phyloP scores from a whole-genome alignment of 257 asterid genomes.

The Petrea volubilis region DNA sequence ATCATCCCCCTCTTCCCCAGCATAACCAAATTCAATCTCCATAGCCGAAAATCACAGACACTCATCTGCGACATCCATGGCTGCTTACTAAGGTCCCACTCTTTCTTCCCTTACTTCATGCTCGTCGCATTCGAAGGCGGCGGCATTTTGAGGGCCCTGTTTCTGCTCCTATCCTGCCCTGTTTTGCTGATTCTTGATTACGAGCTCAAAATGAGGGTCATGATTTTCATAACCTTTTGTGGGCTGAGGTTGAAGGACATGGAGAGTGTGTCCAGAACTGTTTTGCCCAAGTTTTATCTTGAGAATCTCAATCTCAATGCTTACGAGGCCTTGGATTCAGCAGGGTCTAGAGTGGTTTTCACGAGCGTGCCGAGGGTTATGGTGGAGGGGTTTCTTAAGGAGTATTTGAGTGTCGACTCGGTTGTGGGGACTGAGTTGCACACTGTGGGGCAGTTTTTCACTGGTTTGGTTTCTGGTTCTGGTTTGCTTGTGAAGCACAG shows the following conservation, averaged over 20 bases:
- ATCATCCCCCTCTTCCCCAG: conserved; percentile 35
- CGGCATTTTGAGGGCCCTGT: conserved; percentile 61
- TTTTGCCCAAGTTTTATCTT: conserved; percentile 79
- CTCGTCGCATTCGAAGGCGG: conserved; percentile 94
- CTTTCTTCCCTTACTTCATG: conserved; percentile 94
- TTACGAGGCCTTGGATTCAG: conserved; percentile 48
- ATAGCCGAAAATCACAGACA: conserved; percentile 41
- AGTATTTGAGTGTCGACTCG: conserved; percentile 57
- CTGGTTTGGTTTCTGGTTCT: conserved; percentile 50
- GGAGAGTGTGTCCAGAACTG: conserved; percentile 69
- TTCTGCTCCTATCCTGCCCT: conserved; percentile 66
- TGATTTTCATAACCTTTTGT: conserved; percentile 80
- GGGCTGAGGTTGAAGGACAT: conserved; percentile 59
- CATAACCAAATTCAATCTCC: conserved; percentile 39
- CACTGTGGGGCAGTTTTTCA: conserved; percentile 48
- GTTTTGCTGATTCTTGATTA: conserved; percentile 38
- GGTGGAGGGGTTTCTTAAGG: conserved; percentile 79
- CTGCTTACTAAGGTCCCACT: conserved; percentile 46
- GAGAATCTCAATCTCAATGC: conserved; percentile 58
- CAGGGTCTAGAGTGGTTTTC: conserved; percentile 44
- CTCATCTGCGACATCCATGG: conserved; percentile 64
- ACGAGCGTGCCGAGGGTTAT: conserved; percentile 76
- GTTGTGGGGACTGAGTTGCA: conserved; percentile 80
- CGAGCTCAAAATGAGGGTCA: conserved; percentile 52
- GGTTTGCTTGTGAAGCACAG: conserved; percentile 67